Percentiles rank a stretch among this genome's conserved stretches.
Evolutionary conservation across 345 rosid species (phyloP).

Genomic region (Hypericum perforatum): DNA sequence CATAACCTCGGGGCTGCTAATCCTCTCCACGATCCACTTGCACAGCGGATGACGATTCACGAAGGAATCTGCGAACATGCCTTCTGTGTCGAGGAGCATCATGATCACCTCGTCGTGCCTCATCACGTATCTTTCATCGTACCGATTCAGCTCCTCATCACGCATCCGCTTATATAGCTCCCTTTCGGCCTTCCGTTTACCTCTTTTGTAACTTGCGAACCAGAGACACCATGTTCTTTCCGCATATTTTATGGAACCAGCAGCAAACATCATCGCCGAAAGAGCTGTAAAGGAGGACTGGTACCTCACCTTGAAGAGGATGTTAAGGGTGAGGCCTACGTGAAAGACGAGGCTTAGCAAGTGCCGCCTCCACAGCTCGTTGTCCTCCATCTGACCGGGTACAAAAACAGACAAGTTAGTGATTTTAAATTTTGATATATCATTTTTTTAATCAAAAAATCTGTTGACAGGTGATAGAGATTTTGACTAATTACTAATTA

Average conservation of each 20-base stretch:
- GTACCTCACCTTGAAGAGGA: constrained; percentile 21
- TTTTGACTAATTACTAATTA: too few relatives aligned
- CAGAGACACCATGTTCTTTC: constrained; percentile 33
- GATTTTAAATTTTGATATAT: too few relatives aligned
- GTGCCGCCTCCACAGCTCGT: constrained; percentile 27
- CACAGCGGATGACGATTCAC: constrained; percentile 8
- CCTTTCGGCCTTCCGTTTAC: constrained; percentile 20
- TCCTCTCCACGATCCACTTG: constrained; percentile 10
- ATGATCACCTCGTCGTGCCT: too few relatives aligned
- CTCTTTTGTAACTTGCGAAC: constrained; percentile 30
- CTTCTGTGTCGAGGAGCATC: too few relatives aligned
- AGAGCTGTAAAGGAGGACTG: constrained; percentile 12
- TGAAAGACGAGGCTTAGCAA: constrained; percentile 12
- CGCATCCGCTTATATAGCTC: constrained; percentile 18
- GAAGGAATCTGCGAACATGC: too few relatives aligned
- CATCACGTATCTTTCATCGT: too few relatives aligned
- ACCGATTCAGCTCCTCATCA: too few relatives aligned
- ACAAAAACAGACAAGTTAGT: too few relatives aligned
- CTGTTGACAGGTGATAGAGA: too few relatives aligned
- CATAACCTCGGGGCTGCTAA: constrained; percentile 12
- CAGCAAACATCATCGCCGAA: constrained; percentile 19
- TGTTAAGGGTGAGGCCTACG: constrained; percentile 16
- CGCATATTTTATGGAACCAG: constrained; percentile 32
- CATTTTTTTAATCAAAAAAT: too few relatives aligned
- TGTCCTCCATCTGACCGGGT: constrained; percentile 19